Evolutionary conservation across 352 stramenopile genomes (phyloP), one percentile per base, ranked within the genome.

Genomic region (Plasmopara muralis): DNA sequence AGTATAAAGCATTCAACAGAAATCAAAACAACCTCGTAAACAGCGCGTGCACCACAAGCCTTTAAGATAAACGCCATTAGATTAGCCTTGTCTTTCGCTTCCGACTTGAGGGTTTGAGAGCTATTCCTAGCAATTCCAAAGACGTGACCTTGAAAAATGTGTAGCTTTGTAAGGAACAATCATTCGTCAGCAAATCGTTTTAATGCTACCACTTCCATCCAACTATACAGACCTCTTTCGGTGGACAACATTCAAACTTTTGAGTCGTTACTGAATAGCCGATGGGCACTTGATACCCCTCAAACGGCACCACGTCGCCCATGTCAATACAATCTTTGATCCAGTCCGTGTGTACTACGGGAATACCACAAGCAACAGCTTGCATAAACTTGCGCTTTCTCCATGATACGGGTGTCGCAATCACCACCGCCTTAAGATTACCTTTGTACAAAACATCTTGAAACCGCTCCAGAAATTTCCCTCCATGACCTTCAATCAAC

Each of bases 301-400:
- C 68, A 13, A 90, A 85, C 4, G 81, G 70, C 35, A 87, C 40
- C n/a, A 79, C 51, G 29, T 64, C 41, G 1, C 61, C 64, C n/a
- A 55, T 53, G 34, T 72, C 68, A 41, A 83, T 75, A 44, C 83
- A 90, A 43, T 66, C 66, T 25, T 80, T 72, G 10, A 93, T 71
- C 83, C 83, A 93, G 40, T 90, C 83, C 0, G 83, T 77, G 58
- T 93, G 83, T 14, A 93, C 64, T 4, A 93, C 76, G 12, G 83
- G 77, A 14, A 93, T 87, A n/a, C 79, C 77, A 53, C 72, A 87
- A n/a, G 76, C 76, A 46, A 93, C 45, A 6, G 83, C 83, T 53
- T 81, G 74, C 64, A 88, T 82, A 57, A 89, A 88, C 66, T 93
- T 93, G 35, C 75, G 69, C 25, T 89, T 89, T 14, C 83, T 73